Percentiles rank a stretch among this genome's conserved stretches.
Evolutionary conservation across 1,139 yeast genomes (phyloP).

Genomic region (Zygotorulaspora mrakii): DNA sequence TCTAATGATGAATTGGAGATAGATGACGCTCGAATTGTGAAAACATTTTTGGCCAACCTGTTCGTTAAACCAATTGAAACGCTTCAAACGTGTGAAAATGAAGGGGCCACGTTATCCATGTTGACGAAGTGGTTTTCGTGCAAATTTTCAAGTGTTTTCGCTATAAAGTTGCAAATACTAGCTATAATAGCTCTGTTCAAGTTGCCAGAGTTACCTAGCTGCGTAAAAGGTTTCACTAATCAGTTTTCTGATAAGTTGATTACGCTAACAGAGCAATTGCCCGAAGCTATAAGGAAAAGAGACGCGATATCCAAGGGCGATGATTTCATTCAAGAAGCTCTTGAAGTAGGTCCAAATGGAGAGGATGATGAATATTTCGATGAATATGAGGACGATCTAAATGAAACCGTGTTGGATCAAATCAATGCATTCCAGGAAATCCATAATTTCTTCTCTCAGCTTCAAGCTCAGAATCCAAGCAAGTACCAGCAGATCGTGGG

Average conservation of each 20-base stretch:
- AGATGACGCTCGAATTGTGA: conserved; percentile 43
- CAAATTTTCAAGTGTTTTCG: conserved; percentile 65
- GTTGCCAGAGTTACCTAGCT: conserved; percentile 39
- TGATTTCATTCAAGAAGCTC: conserved; percentile 38
- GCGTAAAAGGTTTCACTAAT: conserved; percentile 34
- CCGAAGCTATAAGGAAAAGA: conserved; percentile 63
- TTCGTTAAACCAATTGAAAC: conserved; percentile 61
- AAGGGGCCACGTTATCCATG: conserved; percentile 47
- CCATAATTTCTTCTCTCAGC: conserved; percentile 26
- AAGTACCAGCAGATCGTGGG: conserved; percentile 37
- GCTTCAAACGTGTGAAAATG: conserved; percentile 49
- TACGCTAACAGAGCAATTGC: conserved; percentile 53
- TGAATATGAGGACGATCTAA: conserved; percentile 55
- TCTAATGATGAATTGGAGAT: conserved; percentile 31
- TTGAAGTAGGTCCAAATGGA: conserved; percentile 41
- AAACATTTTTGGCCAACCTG: conserved; percentile 62
- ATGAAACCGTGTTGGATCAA: conserved; percentile 71
- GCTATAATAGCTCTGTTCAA: conserved; percentile 54
- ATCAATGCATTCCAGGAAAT: conserved; percentile 60
- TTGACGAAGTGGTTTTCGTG: conserved; percentile 66
- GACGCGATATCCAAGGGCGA: conserved; percentile 52
- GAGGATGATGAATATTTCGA: conserved; percentile 46
- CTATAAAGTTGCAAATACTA: conserved; percentile 66
- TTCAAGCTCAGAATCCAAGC: conserved; percentile 32
- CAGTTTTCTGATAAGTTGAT: conserved; percentile 47